These are phyloP conservation scores for Murraya paniculata DNA, from an alignment of 345 rosid genomes.

Conservation along the genomic window DNA sequence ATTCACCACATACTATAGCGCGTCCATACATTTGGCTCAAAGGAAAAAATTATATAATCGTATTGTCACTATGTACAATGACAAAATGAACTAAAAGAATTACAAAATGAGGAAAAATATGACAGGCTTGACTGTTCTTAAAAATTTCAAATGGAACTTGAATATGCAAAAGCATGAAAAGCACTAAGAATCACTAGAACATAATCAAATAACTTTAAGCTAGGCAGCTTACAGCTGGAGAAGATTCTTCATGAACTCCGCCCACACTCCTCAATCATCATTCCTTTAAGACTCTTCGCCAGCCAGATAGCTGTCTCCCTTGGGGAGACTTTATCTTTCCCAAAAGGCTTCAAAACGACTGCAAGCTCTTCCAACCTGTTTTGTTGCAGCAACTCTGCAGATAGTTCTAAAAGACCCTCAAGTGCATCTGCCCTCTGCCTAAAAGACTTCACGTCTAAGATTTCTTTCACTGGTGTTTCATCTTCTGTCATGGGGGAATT, in stretches of 20 bases:
- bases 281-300: constrained; percentile 91
- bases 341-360: constrained; percentile 91
- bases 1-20: constrained; percentile 17
- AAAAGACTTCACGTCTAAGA: constrained; percentile 74
- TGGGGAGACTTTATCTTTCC: constrained; percentile 93
- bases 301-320: constrained; percentile 99
- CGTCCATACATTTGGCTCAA: constrained; percentile 21
- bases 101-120: constrained; percentile 16
- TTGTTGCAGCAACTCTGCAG: constrained; percentile 87
- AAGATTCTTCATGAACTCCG: constrained; percentile 41
- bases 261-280: constrained; percentile 80
- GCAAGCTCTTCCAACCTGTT: constrained; percentile 88
- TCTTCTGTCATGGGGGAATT: constrained; percentile 40
- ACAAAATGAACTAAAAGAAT: constrained; percentile 27
- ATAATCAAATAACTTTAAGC: not conserved
- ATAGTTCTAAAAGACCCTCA: constrained; percentile 88
- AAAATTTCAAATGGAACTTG: constrained; percentile 16
- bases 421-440: constrained; percentile 99
- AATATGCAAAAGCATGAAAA: constrained; percentile 17
- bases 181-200: constrained; percentile 10
- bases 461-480: constrained; percentile 64
- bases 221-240: constrained; percentile 28
- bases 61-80: constrained; percentile 39
- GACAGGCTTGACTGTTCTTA: constrained; percentile 4
- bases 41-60: constrained; percentile 18